Evolutionary conservation across 257 asterid genomes (phyloP), one percentile per base, ranked within the genome.

Genomic region (Solanum ossicruentum): DNA sequence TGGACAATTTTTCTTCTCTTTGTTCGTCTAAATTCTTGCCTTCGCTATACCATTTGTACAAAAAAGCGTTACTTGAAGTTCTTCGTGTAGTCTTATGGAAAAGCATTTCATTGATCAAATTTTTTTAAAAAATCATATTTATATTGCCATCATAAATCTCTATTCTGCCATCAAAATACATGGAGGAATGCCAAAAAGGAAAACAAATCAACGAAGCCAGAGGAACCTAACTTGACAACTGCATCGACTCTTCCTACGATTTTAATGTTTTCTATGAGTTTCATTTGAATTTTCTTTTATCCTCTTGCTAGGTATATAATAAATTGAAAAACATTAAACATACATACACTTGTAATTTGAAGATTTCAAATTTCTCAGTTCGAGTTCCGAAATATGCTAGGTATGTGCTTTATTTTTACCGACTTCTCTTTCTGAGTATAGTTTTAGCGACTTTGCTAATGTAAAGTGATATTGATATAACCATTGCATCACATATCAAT

Each of bases 181-280:
- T 36, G 39, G 39, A 36, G 39, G 39, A 36, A 36, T 36, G 39
- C 39, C 39, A 36, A 36, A 36, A 36, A 5, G 28, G 28, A 36
- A 36, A 36, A 36, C 3, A 36, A 2, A 36, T 36, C 39, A 36
- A 36, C 39, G 3, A 4, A 36, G 39, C 39, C 39, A 36, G 39
- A 36, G 28, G 1, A 26, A 26, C 28, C 28, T 26, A 26, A 26
- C 28, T 26, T 5, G 39, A 36, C 39, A 36, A 36, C 4, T 36
- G 39, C 5, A 3, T 36, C 39, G 5, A 36, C 39, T 4, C 57
- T 90, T 83, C 2, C 84, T 65, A 89, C 91, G 0, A 85, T 90
- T 39, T 45, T 92, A 47, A 92, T 90, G 3, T 86, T 92, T 60
- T 10, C 12, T 7, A 7, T 60, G 36, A 60, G 69, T 60, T 60